Evolutionary conservation across 192 early-diverging fungal genomes (phyloP).

Genomic region (Tieghemiomyces parasiticus): DNA sequence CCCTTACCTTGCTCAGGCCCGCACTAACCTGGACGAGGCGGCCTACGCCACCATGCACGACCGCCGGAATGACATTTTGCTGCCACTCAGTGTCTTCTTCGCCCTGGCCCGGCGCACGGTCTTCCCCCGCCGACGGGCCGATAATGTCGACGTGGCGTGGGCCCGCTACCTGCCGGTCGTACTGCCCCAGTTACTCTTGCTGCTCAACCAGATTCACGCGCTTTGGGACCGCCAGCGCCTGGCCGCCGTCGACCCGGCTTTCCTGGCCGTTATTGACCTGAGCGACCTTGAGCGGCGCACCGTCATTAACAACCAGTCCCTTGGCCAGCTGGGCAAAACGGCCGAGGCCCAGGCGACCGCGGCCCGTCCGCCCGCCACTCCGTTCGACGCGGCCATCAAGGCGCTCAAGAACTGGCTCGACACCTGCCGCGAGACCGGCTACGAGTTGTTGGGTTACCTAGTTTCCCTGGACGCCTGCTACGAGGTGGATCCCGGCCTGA

Average conservation of each 20-base stretch:
- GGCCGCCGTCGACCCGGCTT: background rate
- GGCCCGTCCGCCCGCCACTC: background rate
- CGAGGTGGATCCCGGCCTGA: background rate
- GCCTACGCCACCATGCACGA: background rate
- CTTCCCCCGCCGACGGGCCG: background rate
- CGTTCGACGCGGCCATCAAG: background rate
- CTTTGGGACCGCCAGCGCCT: conserved; percentile 1
- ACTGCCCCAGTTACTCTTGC: background rate
- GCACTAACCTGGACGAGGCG: background rate
- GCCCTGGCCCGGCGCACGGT: conserved; percentile 5
- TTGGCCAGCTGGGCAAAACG: background rate
- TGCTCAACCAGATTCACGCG: background rate
- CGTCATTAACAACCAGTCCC: background rate
- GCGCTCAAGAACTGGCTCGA: background rate
- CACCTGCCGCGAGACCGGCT: background rate
- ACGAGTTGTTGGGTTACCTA: conserved; percentile 1
- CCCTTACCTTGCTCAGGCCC: background rate
- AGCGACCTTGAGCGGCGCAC: conserved; percentile 1
- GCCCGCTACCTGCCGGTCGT: background rate
- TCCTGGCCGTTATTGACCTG: background rate
- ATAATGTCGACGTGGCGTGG: background rate
- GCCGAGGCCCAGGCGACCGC: background rate
- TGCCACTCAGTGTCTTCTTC: background rate
- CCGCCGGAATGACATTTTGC: background rate
- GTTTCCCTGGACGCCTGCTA: background rate